Base-by-base conservation (phyloP, 805 yeast genomes). In the Kazachstania viticola region DNA sequence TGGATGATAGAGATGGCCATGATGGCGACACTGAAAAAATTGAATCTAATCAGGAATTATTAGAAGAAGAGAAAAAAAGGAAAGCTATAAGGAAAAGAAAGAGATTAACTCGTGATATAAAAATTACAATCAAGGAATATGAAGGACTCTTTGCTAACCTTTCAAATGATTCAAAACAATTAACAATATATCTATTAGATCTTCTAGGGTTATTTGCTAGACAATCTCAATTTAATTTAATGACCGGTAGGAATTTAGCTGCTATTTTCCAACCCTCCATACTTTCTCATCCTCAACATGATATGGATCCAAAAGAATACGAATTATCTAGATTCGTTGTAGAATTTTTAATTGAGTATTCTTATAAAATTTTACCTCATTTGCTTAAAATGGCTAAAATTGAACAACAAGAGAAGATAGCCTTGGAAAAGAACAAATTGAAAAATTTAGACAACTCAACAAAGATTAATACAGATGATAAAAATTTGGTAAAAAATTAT, bases 191-290 rank as follows among this genome's bases (percentile, higher is more conserved):
- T 61, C 71, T 91, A 15, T 60, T 91, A 39, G 98, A 91, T 55
- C 62, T 91, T 41, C 64, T 91, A 36, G 79, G 94, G 11, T 71
- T 85, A 60, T 93, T 91, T 47, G 79, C 85, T 27, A 73, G 79
- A 37, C 77, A 80, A 47, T 69, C 93, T 12, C 71, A 70, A 30
- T 72, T 72, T 37, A 91, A 87, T 53, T 63, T 83, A 41, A 91
- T 91, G 99, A 75, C 95, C 2, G 82, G 94, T 1, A 72, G 84
- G 45, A 91, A 91, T 52, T 62, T 91, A 41, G 94, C 97, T 1
- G 95, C 97, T 2, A 82, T 91, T 35, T 91, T 91, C 61, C 98
- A 91, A 60, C 97, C 98, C 3, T 81, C 95, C n/a, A 75, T 91
- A 13, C 63, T 91, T 32, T 80, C 94, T 8, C 97, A 88, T 54